phyloP scores from a whole-genome alignment of 306 rosid species.

The Glycine latifolia region DNA sequence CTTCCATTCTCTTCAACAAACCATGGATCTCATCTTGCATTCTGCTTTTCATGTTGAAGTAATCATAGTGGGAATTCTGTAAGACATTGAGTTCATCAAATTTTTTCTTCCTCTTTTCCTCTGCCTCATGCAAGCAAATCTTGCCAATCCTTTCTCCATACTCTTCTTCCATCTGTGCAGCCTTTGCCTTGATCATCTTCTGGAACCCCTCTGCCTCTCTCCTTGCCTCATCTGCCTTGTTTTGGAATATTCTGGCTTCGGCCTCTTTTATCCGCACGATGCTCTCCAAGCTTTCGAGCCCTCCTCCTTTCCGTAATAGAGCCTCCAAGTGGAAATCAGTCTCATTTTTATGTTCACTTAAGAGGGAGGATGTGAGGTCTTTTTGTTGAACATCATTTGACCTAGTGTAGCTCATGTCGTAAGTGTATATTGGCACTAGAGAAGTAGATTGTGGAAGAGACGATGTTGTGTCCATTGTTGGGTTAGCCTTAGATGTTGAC shows the following conservation, averaged over 20 bases:
- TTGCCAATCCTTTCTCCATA: slow-evolving; percentile 61
- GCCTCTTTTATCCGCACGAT: slow-evolving; percentile 78
- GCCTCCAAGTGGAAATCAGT: slow-evolving; percentile 58
- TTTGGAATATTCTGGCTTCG: slow-evolving; percentile 81
- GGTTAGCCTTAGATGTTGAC: slow-evolving; percentile 50
- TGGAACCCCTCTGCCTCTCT: slow-evolving; percentile 75
- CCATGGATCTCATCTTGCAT: slow-evolving; percentile 81
- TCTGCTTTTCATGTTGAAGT: slow-evolving; percentile 77
- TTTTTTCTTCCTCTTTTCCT: slow-evolving; percentile 71
- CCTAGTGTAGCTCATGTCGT: slow-evolving; percentile 56
- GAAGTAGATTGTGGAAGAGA: slow-evolving; percentile 59
- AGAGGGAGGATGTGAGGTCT: slow-evolving; percentile 58
- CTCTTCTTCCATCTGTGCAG: slow-evolving; percentile 68
- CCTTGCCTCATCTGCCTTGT: slow-evolving; percentile 81
- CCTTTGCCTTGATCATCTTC: slow-evolving; percentile 59
- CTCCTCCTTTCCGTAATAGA: slow-evolving; percentile 57
- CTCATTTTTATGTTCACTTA: slow-evolving; percentile 51
- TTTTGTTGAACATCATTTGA: slow-evolving; percentile 58
- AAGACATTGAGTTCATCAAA: slow-evolving; percentile 69
- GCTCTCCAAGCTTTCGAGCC: slow-evolving; percentile 76
- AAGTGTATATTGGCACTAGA: slow-evolving; percentile 55
- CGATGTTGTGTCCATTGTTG: slow-evolving; percentile 50
- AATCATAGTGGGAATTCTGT: slow-evolving; percentile 70
- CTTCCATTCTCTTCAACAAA: slow-evolving; percentile 81
- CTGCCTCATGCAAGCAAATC: slow-evolving; percentile 63